Evolutionary conservation across 2,329 filamentous ascomycete species (phyloP).

Genomic region (Epichloe festucae): DNA sequence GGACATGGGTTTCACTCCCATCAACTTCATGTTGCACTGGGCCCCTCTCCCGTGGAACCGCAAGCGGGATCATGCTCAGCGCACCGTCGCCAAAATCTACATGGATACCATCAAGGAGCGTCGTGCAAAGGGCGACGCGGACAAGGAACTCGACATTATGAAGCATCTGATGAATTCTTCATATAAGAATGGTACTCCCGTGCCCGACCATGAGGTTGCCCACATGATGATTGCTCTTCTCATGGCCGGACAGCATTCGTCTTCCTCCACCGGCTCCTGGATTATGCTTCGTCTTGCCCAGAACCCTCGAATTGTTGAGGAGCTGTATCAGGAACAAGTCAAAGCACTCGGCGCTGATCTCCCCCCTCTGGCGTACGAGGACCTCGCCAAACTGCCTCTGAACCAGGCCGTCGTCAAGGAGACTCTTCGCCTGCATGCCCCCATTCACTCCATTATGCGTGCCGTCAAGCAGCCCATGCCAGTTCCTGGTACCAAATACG

Average conservation of each 20-base stretch:
- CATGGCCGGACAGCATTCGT: conserved; percentile 87
- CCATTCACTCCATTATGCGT: conserved; percentile 91
- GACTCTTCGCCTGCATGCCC: conserved; percentile 79
- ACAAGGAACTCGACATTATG: conserved; percentile 63
- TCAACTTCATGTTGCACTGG: conserved; percentile 88
- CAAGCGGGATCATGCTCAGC: conserved; percentile 65
- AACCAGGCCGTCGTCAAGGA: conserved; percentile 82
- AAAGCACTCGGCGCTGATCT: conserved; percentile 59
- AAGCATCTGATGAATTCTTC: conserved; percentile 76
- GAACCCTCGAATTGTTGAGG: conserved; percentile 64
- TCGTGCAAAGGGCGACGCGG: conserved; percentile 36
- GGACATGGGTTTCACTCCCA: conserved; percentile 77
- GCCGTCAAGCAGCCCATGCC: conserved; percentile 81
- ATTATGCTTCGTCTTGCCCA: conserved; percentile 71
- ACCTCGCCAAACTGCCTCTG: conserved; percentile 64
- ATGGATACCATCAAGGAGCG: conserved; percentile 69
- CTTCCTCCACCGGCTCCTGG: conserved; percentile 73
- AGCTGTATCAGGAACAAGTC: conserved; percentile 74
- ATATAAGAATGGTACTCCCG: conserved; percentile 68
- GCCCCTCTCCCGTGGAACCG: conserved; percentile 80
- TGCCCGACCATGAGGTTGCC: conserved; percentile 77
- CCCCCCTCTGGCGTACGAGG: conserved; percentile 62
- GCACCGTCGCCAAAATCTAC: conserved; percentile 70
- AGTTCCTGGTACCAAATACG: conserved; percentile 68
- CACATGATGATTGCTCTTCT: conserved; percentile 91